A percentile compares a stretch with the other conserved stretches of the same genome.
Evolutionary conservation across 2,329 filamentous ascomycete species (phyloP).

Genomic region (Phyllosticta citribraziliensis): DNA sequence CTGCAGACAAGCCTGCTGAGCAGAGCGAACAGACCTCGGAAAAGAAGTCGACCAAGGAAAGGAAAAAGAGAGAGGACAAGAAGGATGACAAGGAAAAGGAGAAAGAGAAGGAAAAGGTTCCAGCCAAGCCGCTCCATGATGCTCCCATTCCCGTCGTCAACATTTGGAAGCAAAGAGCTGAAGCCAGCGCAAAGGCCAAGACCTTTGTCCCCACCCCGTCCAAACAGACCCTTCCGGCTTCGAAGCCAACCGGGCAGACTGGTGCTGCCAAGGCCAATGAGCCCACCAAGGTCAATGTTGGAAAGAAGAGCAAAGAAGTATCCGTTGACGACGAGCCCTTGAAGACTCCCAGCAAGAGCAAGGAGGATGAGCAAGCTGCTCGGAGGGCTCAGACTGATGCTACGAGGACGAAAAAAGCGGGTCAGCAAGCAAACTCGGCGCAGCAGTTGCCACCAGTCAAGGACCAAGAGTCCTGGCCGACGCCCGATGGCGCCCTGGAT

Average conservation of each 20-base stretch:
- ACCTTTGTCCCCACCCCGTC: conserved; percentile 27
- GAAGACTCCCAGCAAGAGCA: conserved; percentile 14
- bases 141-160: conserved; percentile 79
- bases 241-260: conserved; percentile 13
- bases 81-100: conserved; percentile 42
- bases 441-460: conserved; percentile 50
- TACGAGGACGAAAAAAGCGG: background rate
- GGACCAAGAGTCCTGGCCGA: conserved; percentile 81
- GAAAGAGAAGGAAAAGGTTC: conserved; percentile 38
- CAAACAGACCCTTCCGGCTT: conserved; percentile 6
- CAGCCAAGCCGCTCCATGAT: conserved; percentile 57
- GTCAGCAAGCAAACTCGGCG: background rate
- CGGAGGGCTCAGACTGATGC: conserved; percentile 5
- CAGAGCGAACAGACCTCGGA: conserved; percentile 18
- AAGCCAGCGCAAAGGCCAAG: conserved; percentile 40
- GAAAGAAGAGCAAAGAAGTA: conserved; percentile 19
- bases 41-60: conserved; percentile 34
- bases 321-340: conserved; percentile 15
- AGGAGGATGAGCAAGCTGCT: conserved; percentile 20
- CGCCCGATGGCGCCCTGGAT: conserved; percentile 67
- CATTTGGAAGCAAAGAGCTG: conserved; percentile 72
- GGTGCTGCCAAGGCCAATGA: conserved; percentile 13
- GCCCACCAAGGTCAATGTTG: background rate
- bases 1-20: conserved; percentile 50
- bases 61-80: conserved; percentile 27